Evolutionary conservation across 352 stramenopile species (phyloP), one percentile per base, ranked within the genome.

Genomic region (Pythium coloratum): DNA sequence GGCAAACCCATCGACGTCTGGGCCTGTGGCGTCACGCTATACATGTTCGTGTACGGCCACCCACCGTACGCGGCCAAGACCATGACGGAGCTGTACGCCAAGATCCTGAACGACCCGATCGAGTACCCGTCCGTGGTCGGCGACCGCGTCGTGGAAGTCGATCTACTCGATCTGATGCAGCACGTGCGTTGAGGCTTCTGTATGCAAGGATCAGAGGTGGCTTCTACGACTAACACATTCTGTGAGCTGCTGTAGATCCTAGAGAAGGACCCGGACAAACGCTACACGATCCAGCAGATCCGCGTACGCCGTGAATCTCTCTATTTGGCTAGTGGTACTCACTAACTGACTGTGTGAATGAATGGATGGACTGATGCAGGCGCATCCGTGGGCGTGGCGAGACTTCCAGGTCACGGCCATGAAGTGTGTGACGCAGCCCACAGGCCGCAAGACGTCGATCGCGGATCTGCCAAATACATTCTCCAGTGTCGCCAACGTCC

Each of bases 11-110:
- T 92, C 16, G 97, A 99, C 73, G 89, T 99, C 16, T 99, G 97
- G 97, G 95, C 96, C 14, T 97, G 92, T 20, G 96, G 97, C 5
- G 74, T 99, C 34, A 99, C 95, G 66, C 71, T 99, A 3, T 99
- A 98, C 72, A 98, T 98, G 78, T 99, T 99, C 72, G 83, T 97
- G 9, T 98, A 98, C 57, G 94, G 95, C 16, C 83, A 84, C 38
- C 80, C 98, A 5, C 97, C 97, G 3, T 99, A 98, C 70, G 88
- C 92, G 64, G 93, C 91, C 32, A 81, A 95, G 53, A 85, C 80
- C 13, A 92, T 97, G 62, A 84, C 84, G 14, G 88, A 98, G 44
- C 71, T 99, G 14, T 99, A 99, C 84, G 71, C 80, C 0, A 84
- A 86, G 44, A 99, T 99, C 71, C 78, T 83, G 70, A 87, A 91